Evolutionary conservation across 768 basidiomycete species (phyloP).

Genomic region (Aureoboletus auriporus): DNA sequence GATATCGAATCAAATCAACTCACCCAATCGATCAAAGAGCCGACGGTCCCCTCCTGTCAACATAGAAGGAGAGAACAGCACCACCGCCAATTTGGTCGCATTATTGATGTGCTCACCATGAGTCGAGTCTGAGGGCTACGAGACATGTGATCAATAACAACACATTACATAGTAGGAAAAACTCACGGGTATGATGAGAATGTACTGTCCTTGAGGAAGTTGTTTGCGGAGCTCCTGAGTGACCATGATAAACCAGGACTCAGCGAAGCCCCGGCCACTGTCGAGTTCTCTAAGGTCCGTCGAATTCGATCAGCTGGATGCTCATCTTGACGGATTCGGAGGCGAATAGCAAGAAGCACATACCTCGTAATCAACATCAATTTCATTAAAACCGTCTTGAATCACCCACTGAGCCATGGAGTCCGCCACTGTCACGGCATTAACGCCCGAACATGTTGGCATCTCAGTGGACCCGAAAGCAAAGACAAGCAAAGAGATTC

Average conservation of each 20-base stretch:
- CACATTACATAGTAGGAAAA: neutral
- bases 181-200: slow-evolving; percentile 35
- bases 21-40: slow-evolving; percentile 44
- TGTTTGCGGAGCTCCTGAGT: slow-evolving; percentile 28
- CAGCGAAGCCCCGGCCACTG: slow-evolving; percentile 33
- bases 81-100: neutral
- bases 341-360: neutral
- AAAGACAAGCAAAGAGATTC: slow-evolving; percentile 56
- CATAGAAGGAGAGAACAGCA: slow-evolving; percentile 13
- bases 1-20: neutral
- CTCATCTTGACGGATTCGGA: neutral
- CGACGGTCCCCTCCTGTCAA: slow-evolving; percentile 33
- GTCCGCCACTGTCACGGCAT: slow-evolving; percentile 38
- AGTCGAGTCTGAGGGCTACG: too few species aligned
- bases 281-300: slow-evolving; percentile 33
- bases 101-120: slow-evolving; percentile 14
- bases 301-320: neutral
- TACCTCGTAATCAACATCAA: slow-evolving; percentile 53
- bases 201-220: slow-evolving; percentile 32
- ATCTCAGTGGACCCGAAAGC: slow-evolving; percentile 44
- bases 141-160: neutral
- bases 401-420: slow-evolving; percentile 45
- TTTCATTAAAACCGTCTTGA: slow-evolving; percentile 45
- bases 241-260: slow-evolving; percentile 32
- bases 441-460: slow-evolving; percentile 39